These are phyloP conservation scores for Cladosporium austrohemisphaericum DNA, from an alignment of 2,329 filamentous ascomycete genomes.

Conservation along the genomic window DNA sequence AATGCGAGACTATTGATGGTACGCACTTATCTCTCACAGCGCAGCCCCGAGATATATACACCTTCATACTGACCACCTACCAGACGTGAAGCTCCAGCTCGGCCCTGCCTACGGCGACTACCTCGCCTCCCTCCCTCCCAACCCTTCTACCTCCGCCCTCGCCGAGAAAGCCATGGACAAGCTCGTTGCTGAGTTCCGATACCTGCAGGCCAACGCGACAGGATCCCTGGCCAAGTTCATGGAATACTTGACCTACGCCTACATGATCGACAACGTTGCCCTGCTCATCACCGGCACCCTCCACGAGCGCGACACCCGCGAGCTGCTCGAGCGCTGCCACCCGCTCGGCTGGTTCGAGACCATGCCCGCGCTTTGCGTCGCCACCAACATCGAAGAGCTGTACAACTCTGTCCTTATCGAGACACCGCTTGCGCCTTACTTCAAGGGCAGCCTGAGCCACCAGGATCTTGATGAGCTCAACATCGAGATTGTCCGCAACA, in stretches of 20 bases:
- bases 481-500: constrained; percentile 98
- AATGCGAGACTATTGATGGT: constrained; percentile 98
- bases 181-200: constrained; percentile 94
- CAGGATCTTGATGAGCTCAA: constrained; percentile 98
- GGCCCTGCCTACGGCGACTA: constrained; percentile 96
- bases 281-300: constrained; percentile 96
- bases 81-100: constrained; percentile 97
- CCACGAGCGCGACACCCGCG: constrained; percentile 93
- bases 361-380: constrained; percentile 95
- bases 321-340: constrained; percentile 92
- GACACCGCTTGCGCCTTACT: constrained; percentile 91
- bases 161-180: constrained; percentile 96
- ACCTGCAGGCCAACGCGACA: constrained; percentile 88
- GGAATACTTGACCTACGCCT: constrained; percentile 97
- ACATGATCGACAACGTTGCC: constrained; percentile 99
- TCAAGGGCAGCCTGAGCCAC: constrained; percentile 93
- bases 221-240: constrained; percentile 92
- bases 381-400: constrained; percentile 96
- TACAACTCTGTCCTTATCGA: constrained; percentile 98
- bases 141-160: constrained; percentile 92
- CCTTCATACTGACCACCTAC: constrained; percentile 3
- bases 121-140: constrained; percentile 86
- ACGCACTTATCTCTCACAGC: constrained; percentile 28
- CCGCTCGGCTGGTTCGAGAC: constrained; percentile 98
- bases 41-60: background rate